Evolutionary conservation across 176 grass and related monocot genomes (phyloP).

Genomic region (Oropetium thomaeum): DNA sequence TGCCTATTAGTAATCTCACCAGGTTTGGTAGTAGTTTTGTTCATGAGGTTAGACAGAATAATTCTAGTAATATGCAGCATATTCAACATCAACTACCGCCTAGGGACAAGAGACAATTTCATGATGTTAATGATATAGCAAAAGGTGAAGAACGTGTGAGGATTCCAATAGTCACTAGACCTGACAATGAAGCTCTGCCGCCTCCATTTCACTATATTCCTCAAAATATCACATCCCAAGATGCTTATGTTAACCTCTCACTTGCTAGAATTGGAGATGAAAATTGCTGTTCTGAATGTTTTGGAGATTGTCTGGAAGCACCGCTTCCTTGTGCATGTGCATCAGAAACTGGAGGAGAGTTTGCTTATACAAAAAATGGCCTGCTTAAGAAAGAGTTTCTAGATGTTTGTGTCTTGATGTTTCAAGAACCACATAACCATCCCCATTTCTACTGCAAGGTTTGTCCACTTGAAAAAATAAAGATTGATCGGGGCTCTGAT

Average conservation of each 20-base stretch:
- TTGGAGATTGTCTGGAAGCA: conserved; percentile 59
- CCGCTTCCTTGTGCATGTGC: conserved; percentile 74
- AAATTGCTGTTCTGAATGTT: conserved; percentile 69
- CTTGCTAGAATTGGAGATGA: conserved; percentile 89
- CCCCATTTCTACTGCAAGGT: conserved; percentile 46
- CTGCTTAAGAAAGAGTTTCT: conserved; percentile 60
- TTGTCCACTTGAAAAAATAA: conserved; percentile 59
- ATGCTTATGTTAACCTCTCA: conserved; percentile 63
- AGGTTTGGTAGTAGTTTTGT: conserved; percentile 16
- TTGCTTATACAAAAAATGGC: conserved; percentile 67
- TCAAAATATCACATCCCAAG: conserved; percentile 57
- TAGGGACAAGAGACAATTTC: conserved; percentile 25
- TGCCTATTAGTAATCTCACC: conserved; percentile 15
- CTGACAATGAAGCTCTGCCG: conserved; percentile 51
- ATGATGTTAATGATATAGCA: conserved; percentile 75
- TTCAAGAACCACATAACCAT: conserved; percentile 37
- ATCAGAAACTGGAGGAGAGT: conserved; percentile 69
- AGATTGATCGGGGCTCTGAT: conserved; percentile 21
- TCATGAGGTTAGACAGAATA: conserved; percentile 24
- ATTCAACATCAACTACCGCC: conserved; percentile 19
- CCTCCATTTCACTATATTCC: conserved; percentile 73
- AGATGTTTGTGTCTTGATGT: conserved; percentile 47
- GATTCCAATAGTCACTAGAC: conserved; percentile 51
- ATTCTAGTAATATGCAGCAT: conserved; percentile 31
- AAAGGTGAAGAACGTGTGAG: conserved; percentile 69